phyloP scores from a whole-genome alignment of 192 early-diverging fungal species.

The Umbelopsis ramanniana region DNA sequence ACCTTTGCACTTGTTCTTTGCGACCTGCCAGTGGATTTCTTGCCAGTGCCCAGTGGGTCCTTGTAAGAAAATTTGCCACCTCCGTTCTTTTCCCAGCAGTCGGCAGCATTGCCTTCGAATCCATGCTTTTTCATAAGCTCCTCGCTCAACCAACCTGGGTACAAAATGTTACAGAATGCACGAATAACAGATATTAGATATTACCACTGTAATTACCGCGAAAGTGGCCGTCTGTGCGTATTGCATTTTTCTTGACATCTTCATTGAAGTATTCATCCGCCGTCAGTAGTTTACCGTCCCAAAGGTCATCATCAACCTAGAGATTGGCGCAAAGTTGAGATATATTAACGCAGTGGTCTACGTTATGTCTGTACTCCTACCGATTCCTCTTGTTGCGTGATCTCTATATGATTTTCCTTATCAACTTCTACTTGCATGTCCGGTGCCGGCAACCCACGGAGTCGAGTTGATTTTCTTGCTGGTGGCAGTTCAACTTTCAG shows the following conservation, averaged over 20 bases:
- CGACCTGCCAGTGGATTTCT: slow-evolving; percentile 19
- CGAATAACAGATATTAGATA: too few relatives aligned
- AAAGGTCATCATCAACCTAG: slow-evolving; percentile 33
- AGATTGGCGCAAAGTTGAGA: not conserved
- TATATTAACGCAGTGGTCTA: not conserved
- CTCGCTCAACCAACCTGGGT: slow-evolving; percentile 60
- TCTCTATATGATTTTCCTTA: slow-evolving; percentile 42
- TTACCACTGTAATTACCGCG: not conserved
- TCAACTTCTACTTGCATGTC: slow-evolving; percentile 22
- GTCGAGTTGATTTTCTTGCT: slow-evolving; percentile 34
- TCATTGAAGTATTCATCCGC: slow-evolving; percentile 62
- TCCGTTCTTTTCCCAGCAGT: slow-evolving; percentile 78
- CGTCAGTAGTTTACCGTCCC: slow-evolving; percentile 46
- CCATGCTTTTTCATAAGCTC: slow-evolving; percentile 61
- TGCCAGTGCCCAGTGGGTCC: slow-evolving; percentile 61
- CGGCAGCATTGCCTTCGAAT: slow-evolving; percentile 59
- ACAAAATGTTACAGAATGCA: not conserved
- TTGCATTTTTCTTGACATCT: slow-evolving; percentile 50
- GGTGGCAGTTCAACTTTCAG: slow-evolving; percentile 17
- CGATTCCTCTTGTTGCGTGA: slow-evolving; percentile 14
- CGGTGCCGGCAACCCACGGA: slow-evolving; percentile 40
- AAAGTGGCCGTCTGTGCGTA: slow-evolving; percentile 66
- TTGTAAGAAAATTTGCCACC: slow-evolving; percentile 75
- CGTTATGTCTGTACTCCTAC: not conserved
- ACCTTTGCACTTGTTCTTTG: slow-evolving; percentile 36